Percentiles rank a stretch among this genome's conserved stretches.
These are phyloP conservation scores for Chrysoporthe puriensis DNA, from an alignment of 2,329 filamentous ascomycete genomes.

Conservation along the genomic window DNA sequence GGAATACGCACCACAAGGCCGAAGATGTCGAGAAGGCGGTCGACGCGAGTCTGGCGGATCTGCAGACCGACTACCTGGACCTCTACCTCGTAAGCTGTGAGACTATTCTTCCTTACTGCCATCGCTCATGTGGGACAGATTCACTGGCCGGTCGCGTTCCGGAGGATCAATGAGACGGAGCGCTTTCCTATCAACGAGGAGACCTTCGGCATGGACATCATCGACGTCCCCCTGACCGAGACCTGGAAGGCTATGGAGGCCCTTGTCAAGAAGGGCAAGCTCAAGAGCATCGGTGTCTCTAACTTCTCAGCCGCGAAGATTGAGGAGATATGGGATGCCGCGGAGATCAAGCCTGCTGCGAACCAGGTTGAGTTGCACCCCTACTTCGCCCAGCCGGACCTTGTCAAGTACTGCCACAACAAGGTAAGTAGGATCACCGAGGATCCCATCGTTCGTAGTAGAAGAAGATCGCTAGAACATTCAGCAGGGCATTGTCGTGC, in stretches of 20 bases:
- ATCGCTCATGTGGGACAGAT: conserved; percentile 47
- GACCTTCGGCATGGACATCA: conserved; percentile 49
- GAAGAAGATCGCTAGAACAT: background rate
- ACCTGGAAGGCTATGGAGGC: conserved; percentile 63
- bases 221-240: conserved; percentile 48
- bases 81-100: conserved; percentile 45
- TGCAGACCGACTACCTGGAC: conserved; percentile 50
- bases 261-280: conserved; percentile 54
- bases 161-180: conserved; percentile 43
- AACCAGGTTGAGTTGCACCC: conserved; percentile 51
- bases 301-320: conserved; percentile 57
- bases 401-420: conserved; percentile 53
- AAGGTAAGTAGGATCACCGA: conserved; percentile 34
- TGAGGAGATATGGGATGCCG: conserved; percentile 50
- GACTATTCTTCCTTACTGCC: too few species aligned
- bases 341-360: conserved; percentile 48
- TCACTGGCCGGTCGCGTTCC: conserved; percentile 47
- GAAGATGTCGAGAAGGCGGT: conserved; percentile 47
- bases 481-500: conserved; percentile 49
- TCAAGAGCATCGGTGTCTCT: conserved; percentile 57
- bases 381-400: conserved; percentile 45
- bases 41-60: conserved; percentile 45
- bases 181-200: conserved; percentile 47
- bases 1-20: conserved; percentile 54
- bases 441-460: conserved; percentile 5